Percentiles rank a stretch among this genome's conserved stretches.
phyloP scores from a whole-genome alignment of 2,329 filamentous ascomycete genomes.

The Cladophialophora chaetospira region DNA sequence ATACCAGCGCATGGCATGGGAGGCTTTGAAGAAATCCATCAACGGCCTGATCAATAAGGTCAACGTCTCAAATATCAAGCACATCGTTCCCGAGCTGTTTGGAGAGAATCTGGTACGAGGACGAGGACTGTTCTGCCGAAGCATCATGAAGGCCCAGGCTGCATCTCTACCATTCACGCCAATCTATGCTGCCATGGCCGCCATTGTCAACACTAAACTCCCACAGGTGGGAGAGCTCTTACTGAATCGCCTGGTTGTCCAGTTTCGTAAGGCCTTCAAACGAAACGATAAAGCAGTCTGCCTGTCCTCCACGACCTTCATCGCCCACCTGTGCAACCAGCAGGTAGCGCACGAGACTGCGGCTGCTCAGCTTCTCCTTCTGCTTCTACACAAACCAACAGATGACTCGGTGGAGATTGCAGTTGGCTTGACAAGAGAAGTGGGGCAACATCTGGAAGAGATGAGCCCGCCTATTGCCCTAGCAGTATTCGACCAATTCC shows the following conservation, averaged over 20 bases:
- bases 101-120: slow-evolving; percentile 91
- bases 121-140: slow-evolving; percentile 87
- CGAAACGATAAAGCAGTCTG: slow-evolving; percentile 97
- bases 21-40: slow-evolving; percentile 97
- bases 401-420: slow-evolving; percentile 98
- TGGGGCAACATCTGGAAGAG: slow-evolving; percentile 91
- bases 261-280: slow-evolving; percentile 94
- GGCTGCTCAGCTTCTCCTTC: slow-evolving; percentile 84
- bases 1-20: slow-evolving; percentile 99
- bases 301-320: slow-evolving; percentile 86
- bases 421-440: slow-evolving; percentile 87
- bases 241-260: slow-evolving; percentile 79
- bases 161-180: slow-evolving; percentile 94
- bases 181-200: slow-evolving; percentile 92
- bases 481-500: slow-evolving; percentile 92
- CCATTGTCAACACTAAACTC: slow-evolving; percentile 96
- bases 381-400: slow-evolving; percentile 92
- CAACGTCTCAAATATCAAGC: slow-evolving; percentile 96
- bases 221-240: slow-evolving; percentile 92
- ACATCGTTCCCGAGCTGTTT: slow-evolving; percentile 94
- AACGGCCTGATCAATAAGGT: slow-evolving; percentile 99
- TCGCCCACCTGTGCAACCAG: slow-evolving; percentile 93
- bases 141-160: slow-evolving; percentile 98
- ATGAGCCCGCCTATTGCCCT: slow-evolving; percentile 88
- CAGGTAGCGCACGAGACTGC: slow-evolving; percentile 94